Evolutionary conservation across 164 flowering plant species (phyloP), one percentile per base, ranked within the genome.

Genomic region (Umbellularia californica): DNA sequence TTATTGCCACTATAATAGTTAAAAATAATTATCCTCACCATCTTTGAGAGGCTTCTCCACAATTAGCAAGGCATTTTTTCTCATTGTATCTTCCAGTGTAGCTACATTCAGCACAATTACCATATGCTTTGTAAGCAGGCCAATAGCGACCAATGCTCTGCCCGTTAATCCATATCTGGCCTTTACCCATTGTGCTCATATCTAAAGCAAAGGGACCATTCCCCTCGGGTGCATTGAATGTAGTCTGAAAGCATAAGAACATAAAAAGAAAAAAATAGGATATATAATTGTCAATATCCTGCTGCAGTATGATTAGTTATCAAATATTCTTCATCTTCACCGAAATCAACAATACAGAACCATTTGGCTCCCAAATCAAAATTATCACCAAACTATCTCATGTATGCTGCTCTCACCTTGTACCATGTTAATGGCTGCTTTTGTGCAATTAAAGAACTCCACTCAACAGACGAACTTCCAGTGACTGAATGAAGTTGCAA

Each of bases 381-480:
- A 55, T 55, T 15, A 55, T 83, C 50, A 90, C 98, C 85, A 13
- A 14, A 51, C 35, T 13, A 17, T 69, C 64, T 76, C 63, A 69
- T 51, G 50, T 58, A 2, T 14, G 67, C 10, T 70, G 79, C 17
- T 51, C 68, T 85, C 82, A 94, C 99, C 91, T 91, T 94, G 78
- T 91, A 94, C 99, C 99, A 96, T 55, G 88, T 91, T 60, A 96
- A 51, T 0, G 97, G 93, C 77, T 88, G 92, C 58, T 85, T 85
- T 77, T 82, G 80, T 71, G 84, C 84, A 64, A 87, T 50, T 15
- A 73, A 76, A 41, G 91, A 80, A 6, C 76, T 69, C 99, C 99
- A 96, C 78, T 91, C 92, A 28, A 91, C 97, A 30, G 92, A 86
- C 33, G 92, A 83, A 79, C 89, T 88, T 62, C 94, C 97, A 74